A percentile compares a stretch with the other conserved stretches of the same genome.
Evolutionary conservation across 2,329 filamentous ascomycete species (phyloP).

Genomic region (Arthrobotrys sinensis): DNA sequence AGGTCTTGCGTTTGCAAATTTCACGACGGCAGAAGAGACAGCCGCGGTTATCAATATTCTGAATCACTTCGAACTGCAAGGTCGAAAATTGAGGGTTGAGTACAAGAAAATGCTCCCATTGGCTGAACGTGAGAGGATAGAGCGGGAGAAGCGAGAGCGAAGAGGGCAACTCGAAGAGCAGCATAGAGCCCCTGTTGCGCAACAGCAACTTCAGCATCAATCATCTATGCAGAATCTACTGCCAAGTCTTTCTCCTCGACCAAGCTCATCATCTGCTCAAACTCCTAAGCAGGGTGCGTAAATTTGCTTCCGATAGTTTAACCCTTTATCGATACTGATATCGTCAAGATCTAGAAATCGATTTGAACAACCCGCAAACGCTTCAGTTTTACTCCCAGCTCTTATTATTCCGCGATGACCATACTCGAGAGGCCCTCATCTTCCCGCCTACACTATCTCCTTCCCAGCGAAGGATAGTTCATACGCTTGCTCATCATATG

Average conservation of each 20-base stretch:
- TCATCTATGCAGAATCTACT: slow-evolving; percentile 82
- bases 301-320: background rate
- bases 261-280: slow-evolving; percentile 37
- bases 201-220: slow-evolving; percentile 80
- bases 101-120: slow-evolving; percentile 99
- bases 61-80: slow-evolving; percentile 96
- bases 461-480: slow-evolving; percentile 87
- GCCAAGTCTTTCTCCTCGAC: slow-evolving; percentile 70
- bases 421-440: slow-evolving; percentile 82
- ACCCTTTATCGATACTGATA: slow-evolving; percentile 35
- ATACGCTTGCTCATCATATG: slow-evolving; percentile 96
- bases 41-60: slow-evolving; percentile 91
- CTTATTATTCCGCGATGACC: slow-evolving; percentile 87
- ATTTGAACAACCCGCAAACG: slow-evolving; percentile 91
- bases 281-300: slow-evolving; percentile 44
- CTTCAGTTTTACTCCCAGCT: slow-evolving; percentile 92
- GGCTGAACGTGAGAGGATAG: slow-evolving; percentile 93
- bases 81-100: slow-evolving; percentile 93
- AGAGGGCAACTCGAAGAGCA: slow-evolving; percentile 97
- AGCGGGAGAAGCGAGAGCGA: slow-evolving; percentile 95
- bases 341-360: slow-evolving; percentile 73
- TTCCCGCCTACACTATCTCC: slow-evolving; percentile 87
- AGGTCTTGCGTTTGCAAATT: slow-evolving; percentile 96
- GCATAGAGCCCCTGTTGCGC: slow-evolving; percentile 79
- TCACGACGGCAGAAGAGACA: slow-evolving; percentile 94